Evolutionary conservation across 2,329 filamentous ascomycete species (phyloP).

Genomic region (Leptoxyphium fumago): DNA sequence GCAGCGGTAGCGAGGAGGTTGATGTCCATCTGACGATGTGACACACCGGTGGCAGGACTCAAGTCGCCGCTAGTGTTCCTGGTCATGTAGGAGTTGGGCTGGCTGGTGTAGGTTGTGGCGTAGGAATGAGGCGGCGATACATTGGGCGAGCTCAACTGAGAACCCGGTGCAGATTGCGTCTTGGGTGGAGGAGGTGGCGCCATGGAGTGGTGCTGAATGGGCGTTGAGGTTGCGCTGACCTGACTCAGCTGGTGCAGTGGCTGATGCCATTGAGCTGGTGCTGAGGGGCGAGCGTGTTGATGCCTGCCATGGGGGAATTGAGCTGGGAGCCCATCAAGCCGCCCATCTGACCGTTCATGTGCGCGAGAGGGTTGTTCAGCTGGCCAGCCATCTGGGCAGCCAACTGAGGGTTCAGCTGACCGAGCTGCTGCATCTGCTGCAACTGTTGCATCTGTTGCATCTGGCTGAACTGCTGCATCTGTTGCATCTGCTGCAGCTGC

Average conservation of each 20-base stretch:
- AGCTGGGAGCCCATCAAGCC: conserved; percentile 1
- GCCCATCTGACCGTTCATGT: conserved; percentile 2
- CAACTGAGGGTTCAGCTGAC: conserved; percentile 4
- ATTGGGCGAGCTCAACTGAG: conserved; percentile 80
- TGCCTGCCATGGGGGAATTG: conserved; percentile 1
- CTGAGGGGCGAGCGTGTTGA: conserved; percentile 1
- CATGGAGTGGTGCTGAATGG: conserved; percentile 34
- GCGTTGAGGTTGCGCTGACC: conserved; percentile 3
- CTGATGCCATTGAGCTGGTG: conserved; percentile 2
- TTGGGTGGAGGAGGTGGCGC: conserved; percentile 67
- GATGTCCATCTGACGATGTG: conserved; percentile 43
- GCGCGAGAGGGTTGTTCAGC: neutral
- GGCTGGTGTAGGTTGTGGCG: conserved; percentile 41
- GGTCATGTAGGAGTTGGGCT: conserved; percentile 42
- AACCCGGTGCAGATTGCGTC: conserved; percentile 77
- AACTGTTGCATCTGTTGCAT: conserved; percentile 11
- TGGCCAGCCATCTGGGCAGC: neutral
- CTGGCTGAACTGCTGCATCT: conserved; percentile 52
- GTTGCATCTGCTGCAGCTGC: conserved; percentile 59
- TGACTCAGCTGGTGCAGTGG: conserved; percentile 5
- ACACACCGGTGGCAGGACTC: conserved; percentile 29
- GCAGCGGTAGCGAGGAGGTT: conserved; percentile 56
- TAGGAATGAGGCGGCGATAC: conserved; percentile 89
- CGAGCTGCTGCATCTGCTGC: conserved; percentile 14
- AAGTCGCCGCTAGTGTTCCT: conserved; percentile 36